These are phyloP conservation scores for Cryptococcus hybrid DNA, from an alignment of 1,284 basidiomycete species.

Conservation along the genomic window DNA sequence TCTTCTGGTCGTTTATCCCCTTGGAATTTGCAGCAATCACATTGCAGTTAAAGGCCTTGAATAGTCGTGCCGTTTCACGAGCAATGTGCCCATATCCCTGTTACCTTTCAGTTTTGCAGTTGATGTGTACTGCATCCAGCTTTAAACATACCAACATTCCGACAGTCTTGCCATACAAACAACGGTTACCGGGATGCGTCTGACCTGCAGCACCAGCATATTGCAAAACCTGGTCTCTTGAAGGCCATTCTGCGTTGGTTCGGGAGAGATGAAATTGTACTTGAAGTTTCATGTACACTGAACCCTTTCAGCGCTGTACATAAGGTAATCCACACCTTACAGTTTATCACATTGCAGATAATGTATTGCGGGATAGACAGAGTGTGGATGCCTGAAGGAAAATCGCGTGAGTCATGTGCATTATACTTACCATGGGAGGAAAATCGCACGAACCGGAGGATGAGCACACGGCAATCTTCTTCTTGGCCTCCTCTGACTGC, in stretches of 20 bases:
- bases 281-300: slow-evolving; percentile 11
- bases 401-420: neutral
- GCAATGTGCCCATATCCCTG: slow-evolving; percentile 38
- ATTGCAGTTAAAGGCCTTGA: slow-evolving; percentile 33
- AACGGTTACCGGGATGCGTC: neutral
- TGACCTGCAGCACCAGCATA: slow-evolving; percentile 3
- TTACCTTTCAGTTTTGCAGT: neutral
- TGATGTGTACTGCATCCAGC: slow-evolving; percentile 5
- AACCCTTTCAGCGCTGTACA: neutral
- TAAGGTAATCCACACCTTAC: slow-evolving; percentile 14
- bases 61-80: slow-evolving; percentile 41
- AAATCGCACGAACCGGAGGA: slow-evolving; percentile 23
- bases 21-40: slow-evolving; percentile 46
- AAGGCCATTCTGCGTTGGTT: slow-evolving; percentile 5
- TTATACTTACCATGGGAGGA: neutral
- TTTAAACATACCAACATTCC: slow-evolving; percentile 17
- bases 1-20: slow-evolving; percentile 27
- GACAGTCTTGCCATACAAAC: slow-evolving; percentile 25
- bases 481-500: slow-evolving; percentile 15
- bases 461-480: slow-evolving; percentile 33
- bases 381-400: slow-evolving; percentile 39
- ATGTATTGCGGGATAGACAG: slow-evolving; percentile 44
- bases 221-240: neutral
- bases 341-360: slow-evolving; percentile 32
- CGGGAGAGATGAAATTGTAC: slow-evolving; percentile 5